Percentiles rank a stretch among this genome's conserved stretches.
Conservation (phyloP, 495 filamentous ascomycete genomes). For the Cercophora newfieldiana region DNA sequence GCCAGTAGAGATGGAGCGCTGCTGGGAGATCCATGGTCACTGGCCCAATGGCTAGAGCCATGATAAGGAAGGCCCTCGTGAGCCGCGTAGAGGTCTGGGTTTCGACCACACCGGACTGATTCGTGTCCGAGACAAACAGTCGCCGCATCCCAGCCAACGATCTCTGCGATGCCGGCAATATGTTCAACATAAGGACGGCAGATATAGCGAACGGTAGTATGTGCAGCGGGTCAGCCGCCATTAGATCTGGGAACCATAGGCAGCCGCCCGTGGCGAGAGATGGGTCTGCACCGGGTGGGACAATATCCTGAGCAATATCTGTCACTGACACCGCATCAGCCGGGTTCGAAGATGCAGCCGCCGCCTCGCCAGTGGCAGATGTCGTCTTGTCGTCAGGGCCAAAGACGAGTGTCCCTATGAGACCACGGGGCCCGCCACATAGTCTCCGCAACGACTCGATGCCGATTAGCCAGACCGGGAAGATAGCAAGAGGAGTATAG, state of each 20-base stretch:
- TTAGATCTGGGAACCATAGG: conserved; percentile 80
- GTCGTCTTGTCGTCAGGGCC: conserved; percentile 16
- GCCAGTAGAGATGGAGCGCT: conserved; percentile 74
- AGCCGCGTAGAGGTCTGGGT: conserved; percentile 24
- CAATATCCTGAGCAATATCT: background rate
- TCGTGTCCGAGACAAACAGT: conserved; percentile 19
- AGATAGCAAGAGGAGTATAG: conserved; percentile 44
- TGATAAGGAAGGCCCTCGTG: conserved; percentile 35
- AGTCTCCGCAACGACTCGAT: conserved; percentile 69
- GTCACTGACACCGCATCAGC: background rate
- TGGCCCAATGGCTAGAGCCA: conserved; percentile 48
- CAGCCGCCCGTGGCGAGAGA: conserved; percentile 64
- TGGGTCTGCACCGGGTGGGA: conserved; percentile 8
- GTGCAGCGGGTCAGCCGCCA: conserved; percentile 66
- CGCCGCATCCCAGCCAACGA: conserved; percentile 4
- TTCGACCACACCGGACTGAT: background rate
- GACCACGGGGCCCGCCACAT: conserved; percentile 55
- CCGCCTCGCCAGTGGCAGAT: conserved; percentile 7
- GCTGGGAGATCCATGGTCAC: conserved; percentile 55
- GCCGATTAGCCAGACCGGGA: conserved; percentile 68
- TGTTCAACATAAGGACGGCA: conserved; percentile 45
- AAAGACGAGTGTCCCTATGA: conserved; percentile 47
- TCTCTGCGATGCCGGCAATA: conserved; percentile 30
- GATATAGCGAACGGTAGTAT: conserved; percentile 64
- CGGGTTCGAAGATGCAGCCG: conserved; percentile 5